Conservation (phyloP, 1,284 basidiomycete species). For the Ceratobasidium sp. region DNA sequence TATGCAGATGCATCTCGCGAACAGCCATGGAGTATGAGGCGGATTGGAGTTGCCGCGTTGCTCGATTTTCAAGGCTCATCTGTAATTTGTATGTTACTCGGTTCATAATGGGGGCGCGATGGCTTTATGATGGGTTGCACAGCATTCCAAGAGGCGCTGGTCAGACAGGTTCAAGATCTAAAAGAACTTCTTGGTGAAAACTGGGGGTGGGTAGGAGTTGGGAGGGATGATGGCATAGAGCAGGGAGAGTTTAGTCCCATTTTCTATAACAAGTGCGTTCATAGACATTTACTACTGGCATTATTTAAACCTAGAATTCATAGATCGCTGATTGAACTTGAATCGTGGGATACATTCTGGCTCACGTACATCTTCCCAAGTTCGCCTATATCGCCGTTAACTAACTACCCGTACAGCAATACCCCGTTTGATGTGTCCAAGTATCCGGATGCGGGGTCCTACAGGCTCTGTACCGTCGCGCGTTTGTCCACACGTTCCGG, state of each 20-base stretch:
- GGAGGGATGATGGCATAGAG: conserved; percentile 63
- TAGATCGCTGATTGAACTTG: conserved; percentile 48
- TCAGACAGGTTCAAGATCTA: conserved; percentile 66
- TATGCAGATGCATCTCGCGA: conserved; percentile 50
- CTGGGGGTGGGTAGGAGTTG: conserved; percentile 67
- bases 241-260: conserved; percentile 70
- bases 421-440: conserved; percentile 59
- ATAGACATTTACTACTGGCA: conserved; percentile 30
- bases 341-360: conserved; percentile 62
- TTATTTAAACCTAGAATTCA: not conserved
- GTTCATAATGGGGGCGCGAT: conserved; percentile 40
- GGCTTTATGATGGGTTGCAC: conserved; percentile 38
- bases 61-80: conserved; percentile 53
- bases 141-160: conserved; percentile 68
- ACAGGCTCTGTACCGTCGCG: conserved; percentile 59
- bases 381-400: not conserved
- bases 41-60: conserved; percentile 57
- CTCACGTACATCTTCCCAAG: conserved; percentile 53
- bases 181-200: conserved; percentile 61
- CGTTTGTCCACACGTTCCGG: conserved; percentile 42
- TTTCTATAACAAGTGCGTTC: conserved; percentile 61
- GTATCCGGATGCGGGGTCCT: conserved; percentile 62
- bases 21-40: conserved; percentile 60
- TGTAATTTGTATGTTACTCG: conserved; percentile 50
- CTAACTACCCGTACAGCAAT: conserved; percentile 15